Evolutionary conservation across 495 filamentous ascomycete species (phyloP), one percentile per base, ranked within the genome.

Genomic region (Podospora appendiculata): DNA sequence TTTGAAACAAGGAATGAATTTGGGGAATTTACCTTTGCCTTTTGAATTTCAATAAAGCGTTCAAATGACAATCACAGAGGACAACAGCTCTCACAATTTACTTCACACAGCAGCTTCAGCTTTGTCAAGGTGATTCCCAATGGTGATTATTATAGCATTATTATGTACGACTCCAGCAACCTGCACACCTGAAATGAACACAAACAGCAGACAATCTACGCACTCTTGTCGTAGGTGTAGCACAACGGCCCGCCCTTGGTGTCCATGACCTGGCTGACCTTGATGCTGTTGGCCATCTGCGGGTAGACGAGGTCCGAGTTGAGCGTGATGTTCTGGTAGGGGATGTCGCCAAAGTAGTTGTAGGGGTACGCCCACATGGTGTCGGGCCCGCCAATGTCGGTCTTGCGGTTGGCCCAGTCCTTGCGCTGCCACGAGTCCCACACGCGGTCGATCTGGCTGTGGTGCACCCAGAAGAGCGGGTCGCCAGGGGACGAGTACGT

Each of bases 391-490:
- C 55, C 60, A 47, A 73, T 62, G 16, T 70, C 71, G 7, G 9
- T 32, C 56, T 62, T 48, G 40, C 50, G 69, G 7, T 16, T 54
- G 25, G 42, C 3, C 58, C 54, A 60, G 17, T 56, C 54, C 50
- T 6, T n/a, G 8, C 45, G 34, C 55, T 86, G 81, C 82, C 83
- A 86, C 19, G 79, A 78, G 70, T 77, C 79, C 72, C 73, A 85
- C 5, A 78, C 34, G 17, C 79, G 78, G 61, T 86, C 83, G 46
- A 87, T 71, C 72, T 75, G 74, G 19, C 68, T 73, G 58, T 86
- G 82, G 62, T 86, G 82, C n/a, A 79, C 67, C 59, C 64, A 86
- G 67, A 86, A 86, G 7, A 69, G 69, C 18, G 82, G 81, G 50
- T 85, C 82, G 25, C 51, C 36, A 5, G 58, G 63, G 16, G 61